phyloP scores from a whole-genome alignment of 129 eudicot genomes.

The Escallonia herrerae region DNA sequence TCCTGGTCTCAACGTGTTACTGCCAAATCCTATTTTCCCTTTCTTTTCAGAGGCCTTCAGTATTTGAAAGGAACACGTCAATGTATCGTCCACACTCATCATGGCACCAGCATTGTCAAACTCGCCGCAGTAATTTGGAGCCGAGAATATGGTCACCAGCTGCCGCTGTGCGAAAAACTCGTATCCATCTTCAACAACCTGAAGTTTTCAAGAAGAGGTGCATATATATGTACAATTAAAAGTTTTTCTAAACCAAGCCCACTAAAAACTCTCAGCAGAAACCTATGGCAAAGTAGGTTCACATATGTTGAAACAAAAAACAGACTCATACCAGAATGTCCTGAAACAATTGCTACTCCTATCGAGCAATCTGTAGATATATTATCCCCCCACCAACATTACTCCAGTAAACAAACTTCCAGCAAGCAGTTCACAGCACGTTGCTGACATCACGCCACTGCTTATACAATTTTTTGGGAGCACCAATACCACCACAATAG shows the following conservation, averaged over 20 bases:
- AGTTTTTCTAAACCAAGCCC: not conserved
- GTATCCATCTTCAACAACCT: conserved; percentile 73
- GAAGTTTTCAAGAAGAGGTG: not conserved
- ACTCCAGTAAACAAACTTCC: too few species aligned
- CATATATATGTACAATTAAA: not conserved
- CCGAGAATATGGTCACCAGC: conserved; percentile 58
- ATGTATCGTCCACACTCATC: conserved; percentile 64
- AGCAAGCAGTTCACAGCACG: too few species aligned
- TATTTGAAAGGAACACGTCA: conserved; percentile 61
- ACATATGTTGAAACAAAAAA: too few species aligned
- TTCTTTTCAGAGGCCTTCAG: conserved; percentile 56
- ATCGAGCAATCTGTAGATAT: too few species aligned
- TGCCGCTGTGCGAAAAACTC: conserved; percentile 65
- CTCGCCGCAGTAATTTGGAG: conserved; percentile 67
- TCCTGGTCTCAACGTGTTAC: conserved; percentile 55
- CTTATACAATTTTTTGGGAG: too few species aligned
- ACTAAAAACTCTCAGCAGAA: too few species aligned
- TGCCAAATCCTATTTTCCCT: conserved; percentile 58
- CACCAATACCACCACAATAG: too few species aligned
- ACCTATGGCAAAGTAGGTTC: too few species aligned
- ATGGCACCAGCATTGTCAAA: conserved; percentile 65
- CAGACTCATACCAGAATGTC: too few species aligned
- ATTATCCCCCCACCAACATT: too few species aligned
- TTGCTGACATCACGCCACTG: too few species aligned
- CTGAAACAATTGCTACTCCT: too few species aligned